Percentiles rank a stretch among this genome's conserved stretches.
Conservation (phyloP, 2,329 filamentous ascomycete genomes). For the Fusarium sp. region DNA sequence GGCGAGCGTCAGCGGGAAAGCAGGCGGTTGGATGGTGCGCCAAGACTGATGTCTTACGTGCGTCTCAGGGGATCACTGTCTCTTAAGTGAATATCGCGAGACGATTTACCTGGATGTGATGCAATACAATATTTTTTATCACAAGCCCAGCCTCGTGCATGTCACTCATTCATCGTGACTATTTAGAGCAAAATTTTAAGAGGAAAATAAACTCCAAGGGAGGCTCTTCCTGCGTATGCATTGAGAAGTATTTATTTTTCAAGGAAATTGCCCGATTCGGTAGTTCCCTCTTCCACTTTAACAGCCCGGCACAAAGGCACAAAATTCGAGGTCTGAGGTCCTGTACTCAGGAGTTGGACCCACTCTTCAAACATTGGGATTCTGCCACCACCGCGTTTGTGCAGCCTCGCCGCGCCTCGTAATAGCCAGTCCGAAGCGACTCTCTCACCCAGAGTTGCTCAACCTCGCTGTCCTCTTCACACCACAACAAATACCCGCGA, state of each 20-base stretch:
- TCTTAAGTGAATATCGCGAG: conserved; percentile 31
- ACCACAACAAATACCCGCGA: conserved; percentile 19
- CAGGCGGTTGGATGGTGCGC: conserved; percentile 12
- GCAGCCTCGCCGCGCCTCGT: conserved; percentile 37
- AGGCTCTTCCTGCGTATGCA: neutral
- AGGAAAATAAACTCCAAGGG: neutral
- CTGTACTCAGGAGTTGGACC: conserved; percentile 1
- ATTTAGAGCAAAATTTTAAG: neutral
- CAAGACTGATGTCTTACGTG: conserved; percentile 20
- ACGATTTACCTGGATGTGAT: conserved; percentile 5
- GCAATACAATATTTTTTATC: conserved; percentile 13
- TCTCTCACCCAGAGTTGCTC: conserved; percentile 10
- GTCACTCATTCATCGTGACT: neutral
- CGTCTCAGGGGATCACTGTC: conserved; percentile 10
- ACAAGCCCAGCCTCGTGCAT: conserved; percentile 18
- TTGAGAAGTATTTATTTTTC: neutral
- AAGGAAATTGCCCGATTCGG: neutral
- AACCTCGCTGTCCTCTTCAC: conserved; percentile 14
- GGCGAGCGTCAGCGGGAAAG: conserved; percentile 19
- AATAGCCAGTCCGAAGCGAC: conserved; percentile 22
- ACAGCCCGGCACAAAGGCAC: neutral
- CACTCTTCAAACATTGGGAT: conserved; percentile 12
- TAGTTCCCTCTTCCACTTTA: neutral
- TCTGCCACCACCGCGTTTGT: conserved; percentile 36
- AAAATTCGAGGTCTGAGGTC: neutral